Conservation (phyloP, 2,329 filamentous ascomycete species). For the Neurospora crassa region DNA sequence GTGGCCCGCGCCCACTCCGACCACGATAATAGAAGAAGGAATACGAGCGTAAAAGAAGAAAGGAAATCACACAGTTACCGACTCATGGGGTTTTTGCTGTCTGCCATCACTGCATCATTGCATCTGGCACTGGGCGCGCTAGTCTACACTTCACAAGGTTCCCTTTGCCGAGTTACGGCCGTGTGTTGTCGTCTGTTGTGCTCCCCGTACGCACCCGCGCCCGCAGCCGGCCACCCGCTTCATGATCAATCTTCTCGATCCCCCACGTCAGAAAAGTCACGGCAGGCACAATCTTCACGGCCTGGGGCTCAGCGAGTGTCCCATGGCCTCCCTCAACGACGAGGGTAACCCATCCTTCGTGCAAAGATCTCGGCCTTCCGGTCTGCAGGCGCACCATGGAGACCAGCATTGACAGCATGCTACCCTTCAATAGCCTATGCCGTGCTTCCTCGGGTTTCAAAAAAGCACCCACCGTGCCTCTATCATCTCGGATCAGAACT, state of each 20-base stretch:
- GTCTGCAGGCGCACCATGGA: background rate
- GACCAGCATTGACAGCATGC: background rate
- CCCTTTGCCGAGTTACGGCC: background rate
- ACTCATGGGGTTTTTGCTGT: background rate
- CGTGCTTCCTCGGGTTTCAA: background rate
- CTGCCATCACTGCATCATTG: background rate
- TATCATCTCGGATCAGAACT: background rate
- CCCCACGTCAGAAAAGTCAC: background rate
- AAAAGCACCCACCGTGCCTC: background rate
- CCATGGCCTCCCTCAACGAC: background rate
- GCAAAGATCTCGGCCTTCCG: background rate
- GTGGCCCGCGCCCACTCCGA: background rate
- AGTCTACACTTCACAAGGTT: background rate
- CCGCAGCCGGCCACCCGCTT: background rate
- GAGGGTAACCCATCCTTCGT: background rate
- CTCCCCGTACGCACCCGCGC: background rate
- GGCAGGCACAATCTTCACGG: background rate
- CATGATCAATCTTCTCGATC: background rate
- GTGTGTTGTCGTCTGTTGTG: background rate
- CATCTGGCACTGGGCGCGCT: background rate
- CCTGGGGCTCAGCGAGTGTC: background rate
- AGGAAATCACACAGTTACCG: background rate
- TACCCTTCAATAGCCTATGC: background rate
- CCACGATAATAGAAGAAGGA: background rate
- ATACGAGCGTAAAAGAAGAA: background rate